These are phyloP conservation scores for Talaromyces sp. DNA, from an alignment of 2,329 filamentous ascomycete genomes.

Conservation along the genomic window DNA sequence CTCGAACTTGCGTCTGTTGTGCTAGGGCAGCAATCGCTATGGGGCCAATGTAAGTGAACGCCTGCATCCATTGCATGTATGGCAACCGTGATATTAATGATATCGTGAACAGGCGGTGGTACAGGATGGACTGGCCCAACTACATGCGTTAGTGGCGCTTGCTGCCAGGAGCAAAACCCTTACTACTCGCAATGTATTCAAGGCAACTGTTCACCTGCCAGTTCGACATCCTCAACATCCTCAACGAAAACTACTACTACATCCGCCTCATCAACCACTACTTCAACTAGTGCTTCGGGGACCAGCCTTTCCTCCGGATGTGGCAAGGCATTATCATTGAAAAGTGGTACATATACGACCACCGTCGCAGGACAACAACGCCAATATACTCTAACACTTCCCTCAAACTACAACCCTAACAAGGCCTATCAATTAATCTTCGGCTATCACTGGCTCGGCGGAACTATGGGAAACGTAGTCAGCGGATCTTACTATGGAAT, in stretches of 20 bases:
- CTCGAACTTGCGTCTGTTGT: not conserved
- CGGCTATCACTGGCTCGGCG: slow-evolving; percentile 12
- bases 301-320: slow-evolving; percentile 5
- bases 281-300: not conserved
- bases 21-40: not conserved
- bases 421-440: slow-evolving; percentile 12
- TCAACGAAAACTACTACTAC: not conserved
- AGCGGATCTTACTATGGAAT: slow-evolving; percentile 13
- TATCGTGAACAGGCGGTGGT: not conserved
- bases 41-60: not conserved
- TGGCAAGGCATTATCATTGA: not conserved
- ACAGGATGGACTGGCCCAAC: not conserved
- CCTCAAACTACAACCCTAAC: slow-evolving; percentile 1
- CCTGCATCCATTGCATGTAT: not conserved
- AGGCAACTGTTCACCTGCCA: not conserved
- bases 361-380: slow-evolving; percentile 10
- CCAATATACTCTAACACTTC: slow-evolving; percentile 11
- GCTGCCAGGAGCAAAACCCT: not conserved
- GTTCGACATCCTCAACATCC: not conserved
- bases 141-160: not conserved
- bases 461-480: slow-evolving; percentile 9
- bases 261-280: not conserved
- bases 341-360: slow-evolving; percentile 6
- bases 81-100: not conserved
- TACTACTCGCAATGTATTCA: not conserved